Base-by-base conservation (phyloP, 164 flowering plant species). In the Vitis rupestris region DNA sequence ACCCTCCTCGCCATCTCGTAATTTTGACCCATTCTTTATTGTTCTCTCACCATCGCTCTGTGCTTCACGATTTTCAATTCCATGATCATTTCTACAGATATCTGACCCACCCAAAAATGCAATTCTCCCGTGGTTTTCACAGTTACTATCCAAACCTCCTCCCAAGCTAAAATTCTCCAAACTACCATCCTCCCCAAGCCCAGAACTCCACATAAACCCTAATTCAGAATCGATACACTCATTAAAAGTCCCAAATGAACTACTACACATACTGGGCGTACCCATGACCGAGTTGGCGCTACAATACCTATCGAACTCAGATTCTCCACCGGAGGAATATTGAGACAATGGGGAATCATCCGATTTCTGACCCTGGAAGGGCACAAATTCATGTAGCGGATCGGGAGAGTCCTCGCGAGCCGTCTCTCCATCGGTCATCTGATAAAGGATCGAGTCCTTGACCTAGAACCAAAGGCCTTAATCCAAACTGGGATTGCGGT, bases 241-340 rank as follows among this genome's bases (percentile, higher is more conserved):
- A 65, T 78, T 80, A 48, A 77, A 81, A 19, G 73, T 64, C 9
- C 85, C 85, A 10, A 83, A 19, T 0, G 89, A 85, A 75, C 91
- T 81, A 65, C 83, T 82, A 64, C 88, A 74, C 69, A 87, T 27
- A 69, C 95, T 91, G 4, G 97, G 85, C 7, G 94, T 85, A 3
- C 93, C 97, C 81, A 88, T 80, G 1, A 72, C 81, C 8, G 98
- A 94, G 74, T 90, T 87, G 14, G 97, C 95, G 68, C 97, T 90
- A 72, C 95, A 94, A 30, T 92, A 94, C 65, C 90, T 83, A 47
- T 89, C 98, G 54, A 84, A 84, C 75, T 92, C 95, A 15, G 97
- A 88, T 63, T 87, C 98, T 13, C 86, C 97, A 23, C 90, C 86
- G 7, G 95, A 90, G 0, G 93, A 89, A 70, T 84, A 89, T 23